Evolutionary conservation across 805 yeast species (phyloP), one percentile per base, ranked within the genome.

Genomic region (Saccharomycopsis synnaedendra): DNA sequence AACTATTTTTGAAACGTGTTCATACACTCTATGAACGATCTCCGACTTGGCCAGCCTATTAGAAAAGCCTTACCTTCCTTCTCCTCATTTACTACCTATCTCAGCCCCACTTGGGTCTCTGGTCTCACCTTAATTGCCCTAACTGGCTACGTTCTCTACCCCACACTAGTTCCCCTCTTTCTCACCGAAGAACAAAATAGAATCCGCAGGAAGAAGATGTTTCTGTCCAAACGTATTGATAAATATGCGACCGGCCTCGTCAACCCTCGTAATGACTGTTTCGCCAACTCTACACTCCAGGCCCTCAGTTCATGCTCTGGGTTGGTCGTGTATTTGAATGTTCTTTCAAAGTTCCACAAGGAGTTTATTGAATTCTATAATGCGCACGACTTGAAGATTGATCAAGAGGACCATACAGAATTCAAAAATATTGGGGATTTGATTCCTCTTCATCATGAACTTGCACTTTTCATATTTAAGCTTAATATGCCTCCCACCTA

Each of bases 221-320:
- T 45, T 45, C 10, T 33, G 39, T 49, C 31, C 54, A 52, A 48
- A 61, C 67, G 93, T 59, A 79, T 82, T 5, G 90, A 83, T 55
- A 80, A 75, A 54, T 69, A 76, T 57, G 82, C 95, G 7, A 86
- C 93, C 0, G 97, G 97, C 3, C 67, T 90, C 41, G 71, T 80
- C 55, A 93, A 90, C 62, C 70, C 80, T 54, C 75, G 89, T 51
- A 85, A 86, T 55, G 96, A 88, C 61, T 90, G 98, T 62, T 90
- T 86, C 66, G 96, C 96, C 52, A 90, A 93, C 59, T 76, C 94
- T 5, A 80, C 89, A 1, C 58, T 93, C 19, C 98, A 90, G 61
- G 93, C 89, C 0, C 70, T 84, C 47, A 74, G 81, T 11, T 65
- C 87, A 0, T 60, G 82, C 11, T 80, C 85, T 0, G 72, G 73